Evolutionary conservation across 148 eudicot genomes (phyloP), one percentile per base, ranked within the genome.

Genomic region (Silene uniflora): DNA sequence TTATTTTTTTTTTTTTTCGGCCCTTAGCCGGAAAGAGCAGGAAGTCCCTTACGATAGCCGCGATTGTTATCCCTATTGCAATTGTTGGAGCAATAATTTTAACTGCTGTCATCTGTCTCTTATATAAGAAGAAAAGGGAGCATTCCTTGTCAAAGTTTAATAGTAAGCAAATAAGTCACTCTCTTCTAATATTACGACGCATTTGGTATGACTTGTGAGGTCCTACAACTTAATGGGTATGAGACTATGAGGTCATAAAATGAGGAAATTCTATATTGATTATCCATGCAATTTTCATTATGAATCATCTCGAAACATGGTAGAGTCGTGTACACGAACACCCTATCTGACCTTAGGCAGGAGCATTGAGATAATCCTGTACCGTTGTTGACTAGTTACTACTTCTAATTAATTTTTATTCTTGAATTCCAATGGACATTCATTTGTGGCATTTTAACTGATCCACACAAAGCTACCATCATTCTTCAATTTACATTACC

Each of bases 61-160:
- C 13, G 18, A 62, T 79, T 29, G 59, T 64, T 23, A 67, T 71
- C 19, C 71, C 82, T 0, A 39, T 71, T 18, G n/a, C 67, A 46
- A 2, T 39, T 29, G 59, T 3, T 55, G 10, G 60, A 70, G 49
- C 67, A 67, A 4, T 55, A 32, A 7, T 75, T 7, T 22, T 71
- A 24, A 21, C 19, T 49, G 78, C 71, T 12, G 8, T n/a, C 13
- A n/a, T 71, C 54, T 80, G 72, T 67, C 59, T 75, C 16, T 12
- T 56, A n/a, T 3, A 59, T 0, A 54, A 35, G 52, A 75, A 52
- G 68, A 80, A 65, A 17, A 80, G 29, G 76, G 54, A 27, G 47
- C 74, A 46, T 17, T 71, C 70, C 22, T 54, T 42, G 55, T 17
- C 22, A 29, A 80, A 46, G 12, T 75, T 80, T 18, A 65, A n/a